Evolutionary conservation across 192 early-diverging fungal genomes (phyloP), one percentile per base, ranked within the genome.

Genomic region (Coemansia sp.): DNA sequence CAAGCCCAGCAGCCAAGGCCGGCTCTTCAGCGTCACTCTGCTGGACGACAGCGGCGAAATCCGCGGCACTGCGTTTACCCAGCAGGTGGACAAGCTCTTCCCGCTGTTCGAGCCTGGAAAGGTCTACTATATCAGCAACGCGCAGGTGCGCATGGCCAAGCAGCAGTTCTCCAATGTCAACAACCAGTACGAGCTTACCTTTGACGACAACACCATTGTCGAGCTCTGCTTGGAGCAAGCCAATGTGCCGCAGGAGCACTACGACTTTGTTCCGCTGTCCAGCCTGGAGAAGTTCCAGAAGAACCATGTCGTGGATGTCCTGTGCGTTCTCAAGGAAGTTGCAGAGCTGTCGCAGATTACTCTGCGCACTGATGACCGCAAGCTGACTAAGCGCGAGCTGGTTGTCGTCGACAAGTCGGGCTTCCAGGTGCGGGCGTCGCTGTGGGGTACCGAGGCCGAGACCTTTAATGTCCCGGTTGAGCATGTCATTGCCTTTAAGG

Each of bases 41-140:
- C 81, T 91, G 20, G 97, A 99, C 74, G 88, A 94, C 59, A 87
- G 85, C 45, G 93, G 94, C 43, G 96, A 98, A 69, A 98, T 99
- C 67, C 89, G 91, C 46, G 96, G 91, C 6, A 97, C 97, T 2
- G 89, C 76, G n/a, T 99, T 99, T 76, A 95, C 90, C 39, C 91
- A 95, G 43, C 86, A 91, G 56, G 94, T 92, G 2, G 89, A 91
- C 65, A 73, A 82, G 23, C 85, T 92, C 62, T 93, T 89, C 60
- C 79, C 91, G 20, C n/a, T 92, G 26, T 71, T 99, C 20, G 83
- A 95, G 50, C 88, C 90, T 11, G 89, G 87, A 59, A 86, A 89
- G 67, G 90, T 92, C 31, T 99, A 94, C 67, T 93, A 90, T 53
- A 68, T 99, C 61, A 90, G 89, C 31, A 89, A 91, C 50, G 92